phyloP scores from a whole-genome alignment of 129 eudicot genomes.

The Centaurea solstitialis region DNA sequence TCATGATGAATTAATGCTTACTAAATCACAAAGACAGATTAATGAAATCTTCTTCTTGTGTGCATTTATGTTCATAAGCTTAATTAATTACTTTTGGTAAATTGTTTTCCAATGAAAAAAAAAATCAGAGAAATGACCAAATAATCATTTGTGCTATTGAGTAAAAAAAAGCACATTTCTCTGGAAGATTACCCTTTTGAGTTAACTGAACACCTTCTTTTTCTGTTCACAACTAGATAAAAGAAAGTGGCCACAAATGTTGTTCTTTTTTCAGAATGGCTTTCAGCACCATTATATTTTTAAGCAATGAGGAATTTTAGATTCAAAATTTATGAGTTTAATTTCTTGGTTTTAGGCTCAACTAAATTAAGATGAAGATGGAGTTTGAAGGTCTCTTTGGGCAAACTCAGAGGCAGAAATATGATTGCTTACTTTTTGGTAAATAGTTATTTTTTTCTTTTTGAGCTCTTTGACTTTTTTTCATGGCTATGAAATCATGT shows the following conservation, averaged over 20 bases:
- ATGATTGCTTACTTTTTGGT: conserved; percentile 94
- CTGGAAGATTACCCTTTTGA: background rate
- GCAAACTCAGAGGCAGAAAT: conserved; percentile 64
- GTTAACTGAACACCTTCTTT: background rate
- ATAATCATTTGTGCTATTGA: no score
- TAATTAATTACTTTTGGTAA: no score
- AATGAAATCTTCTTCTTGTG: background rate
- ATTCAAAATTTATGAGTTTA: conserved; percentile 1
- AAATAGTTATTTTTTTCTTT: background rate
- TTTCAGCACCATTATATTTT: background rate
- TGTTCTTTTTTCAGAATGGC: background rate
- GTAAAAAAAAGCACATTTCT: background rate
- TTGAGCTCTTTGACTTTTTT: background rate
- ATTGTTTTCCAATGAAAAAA: background rate
- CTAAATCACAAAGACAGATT: background rate
- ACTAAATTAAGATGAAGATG: conserved; percentile 49
- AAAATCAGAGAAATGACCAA: no score
- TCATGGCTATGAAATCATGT: background rate
- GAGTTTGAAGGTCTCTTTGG: conserved; percentile 55
- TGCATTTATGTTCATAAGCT: background rate
- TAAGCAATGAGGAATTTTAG: conserved; percentile 18
- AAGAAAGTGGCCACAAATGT: background rate
- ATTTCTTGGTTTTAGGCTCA: conserved; percentile 29
- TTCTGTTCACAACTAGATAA: background rate
- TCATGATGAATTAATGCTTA: background rate